Evolutionary conservation across 2,329 filamentous ascomycete species (phyloP), one percentile per base, ranked within the genome.

Genomic region (Xylariomycetidae sp.): DNA sequence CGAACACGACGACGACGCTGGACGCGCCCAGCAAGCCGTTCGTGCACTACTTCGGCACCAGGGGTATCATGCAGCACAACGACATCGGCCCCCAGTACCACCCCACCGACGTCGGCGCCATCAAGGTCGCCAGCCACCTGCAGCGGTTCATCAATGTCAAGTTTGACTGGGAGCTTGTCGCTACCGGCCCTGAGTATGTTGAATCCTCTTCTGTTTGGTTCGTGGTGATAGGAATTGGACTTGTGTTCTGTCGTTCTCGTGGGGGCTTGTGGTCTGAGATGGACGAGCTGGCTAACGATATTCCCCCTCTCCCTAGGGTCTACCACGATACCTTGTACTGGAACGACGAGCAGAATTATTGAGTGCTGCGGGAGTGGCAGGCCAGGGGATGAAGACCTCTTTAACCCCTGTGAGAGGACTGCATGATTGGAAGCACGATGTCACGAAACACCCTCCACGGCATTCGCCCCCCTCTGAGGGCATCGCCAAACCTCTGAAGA

Each of bases 41-140:
- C 33, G 40, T 79, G 19, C 68, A 76, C 46, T 75, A 76, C 44
- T 79, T 80, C 57, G 73, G 77, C 46, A 77, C 71, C 1, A 72
- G 65, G 8, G 74, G 74, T 1, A 72, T 79, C 27, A 49, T 80
- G 43, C 70, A 78, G 43, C 72, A 79, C 46, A 78, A 79, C 42
- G 74, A 79, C 47, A 74, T 77, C 38, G 67, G 63, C 2, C 74
- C 74, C 6, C 62, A 66, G 42, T 76, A 63, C 43, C 76, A 80
- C 47, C 74, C 72, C 0, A 79, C 74, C 0, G 76, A 80, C 47
- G 66, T 77, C 6, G 74, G 75, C 0, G 70, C 76, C 34, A 61
- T 79, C 47, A 79, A 80, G 52, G 53, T 79, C 6, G 74, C 74
- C 3, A 76, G 70, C 46, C 72, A 79, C 44, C 46, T 79, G 30